Base-by-base conservation (phyloP, 352 stramenopile genomes). In the Globisporangium viniferum region DNA sequence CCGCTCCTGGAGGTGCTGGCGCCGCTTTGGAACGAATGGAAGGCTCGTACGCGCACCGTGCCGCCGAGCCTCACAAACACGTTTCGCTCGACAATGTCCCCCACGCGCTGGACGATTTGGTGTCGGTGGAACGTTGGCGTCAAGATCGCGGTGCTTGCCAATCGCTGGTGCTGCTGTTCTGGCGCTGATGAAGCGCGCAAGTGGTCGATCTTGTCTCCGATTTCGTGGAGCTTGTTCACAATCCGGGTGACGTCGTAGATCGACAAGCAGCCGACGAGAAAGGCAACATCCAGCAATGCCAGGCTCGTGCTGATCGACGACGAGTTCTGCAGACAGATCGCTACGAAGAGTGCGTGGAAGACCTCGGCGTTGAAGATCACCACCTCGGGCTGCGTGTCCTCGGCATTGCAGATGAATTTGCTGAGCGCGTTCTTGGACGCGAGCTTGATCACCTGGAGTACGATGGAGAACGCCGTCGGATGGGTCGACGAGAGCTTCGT, bases 311-410 rank as follows among this genome's bases (percentile, higher is more conserved):
- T 55, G 46, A 73, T 68, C 0, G 70, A 81, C 24, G 74, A 66
- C 9, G 72, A 59, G 3, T 64, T 77, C 41, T 82, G 69, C 46
- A 88, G 76, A 24, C 72, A 75, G 14, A 76, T 73, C 0, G 76
- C 69, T 1, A 86, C 76, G 22, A 77, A 88, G 3, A 89, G 59
- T 36, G 78, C 66, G 56, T 86, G 76, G 55, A 84, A 89, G 51
- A 89, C 66, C 31, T 89, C 76, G 5, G 81, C 73, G 31, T 84
- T 86, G 59, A 89, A 82, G 22, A 85, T 75, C 4, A 89, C 71
- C 0, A 69, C 66, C 59, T 86, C 78, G 1, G 76, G 73, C 20
- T 82, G 76, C 3, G 72, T 56, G 36, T 83, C 75, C n/a, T 77
- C 68, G 6, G 22, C 6, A 7, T 49, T 31, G 5, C 62, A 20